Base-by-base conservation (phyloP, 345 rosid genomes). In the Brassica napus region DNA sequence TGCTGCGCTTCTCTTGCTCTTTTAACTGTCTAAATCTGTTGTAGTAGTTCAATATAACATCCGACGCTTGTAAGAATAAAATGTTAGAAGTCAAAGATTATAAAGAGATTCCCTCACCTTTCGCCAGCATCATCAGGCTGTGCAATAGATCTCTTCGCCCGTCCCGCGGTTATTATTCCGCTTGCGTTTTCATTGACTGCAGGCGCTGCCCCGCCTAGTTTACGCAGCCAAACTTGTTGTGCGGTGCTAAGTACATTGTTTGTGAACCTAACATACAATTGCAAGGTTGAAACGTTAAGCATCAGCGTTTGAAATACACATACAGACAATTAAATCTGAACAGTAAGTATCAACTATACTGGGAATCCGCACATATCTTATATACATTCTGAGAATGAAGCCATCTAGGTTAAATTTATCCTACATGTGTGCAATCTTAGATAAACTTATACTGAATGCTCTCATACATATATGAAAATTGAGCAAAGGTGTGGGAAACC, bases 201-300 rank as follows among this genome's bases (percentile, higher is more conserved):
- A 68, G 99, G 90, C 75, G 87, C 87, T 67, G 99, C 98, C 68
- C 99, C 98, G 49, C 99, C 99, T 80, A 90, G 85, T 85, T 90
- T 93, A 74, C 97, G 94, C 61, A 95, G 86, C 98, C 98, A 95
- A 59, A 95, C 89, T 79, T 95, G 99, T 78, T 95, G 99, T 12
- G 98, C 96, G 0, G 99, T 95, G 82, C 99, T 95, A 49, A 95
- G 96, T 63, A 95, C 85, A 54, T 95, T 95, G 80, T 95, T 95
- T 69, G 92, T 88, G 79, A 95, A 93, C 99, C 99, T 95, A 81
- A 68, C 85, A 72, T 71, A 35, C 61, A 49, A 75, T 49, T 0
- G 2, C 15, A 64, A 32, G n/a, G 39, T 63, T 55, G 9, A 37
- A 24, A 11, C 28, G 37, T n/a, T 62, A 39, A 64, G 79, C 16